Base-by-base conservation (phyloP, 1,139 yeast species). In the Blastobotrys aristatus region DNA sequence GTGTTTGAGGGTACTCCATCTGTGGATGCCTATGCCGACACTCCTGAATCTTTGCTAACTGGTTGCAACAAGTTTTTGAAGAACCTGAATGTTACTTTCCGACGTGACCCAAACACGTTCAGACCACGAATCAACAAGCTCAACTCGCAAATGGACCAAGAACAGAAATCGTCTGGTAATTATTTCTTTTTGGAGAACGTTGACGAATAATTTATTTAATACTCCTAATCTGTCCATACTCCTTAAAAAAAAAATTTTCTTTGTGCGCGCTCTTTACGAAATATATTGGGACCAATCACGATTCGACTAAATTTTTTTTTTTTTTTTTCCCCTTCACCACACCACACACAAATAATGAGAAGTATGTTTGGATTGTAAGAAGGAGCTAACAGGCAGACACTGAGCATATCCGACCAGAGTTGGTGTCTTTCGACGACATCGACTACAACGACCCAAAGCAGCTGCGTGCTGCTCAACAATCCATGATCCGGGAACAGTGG, bases 141-240 rank as follows among this genome's bases (percentile, higher is more conserved):
- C 65, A 97, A 86, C 66, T 90, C 97, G 50, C 98, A 92, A 76
- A 88, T 92, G 96, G 98, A 92, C 70, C 90, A 84, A 72, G 97
- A 92, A 72, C 98, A 92, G 71, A 92, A 92, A 73, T 65, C 78
- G 44, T 66, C 80, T 45, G 98, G 98, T 53, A 89, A 92, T 74
- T 92, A 85, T 73, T 92, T 92, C 82, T 92, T 92, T 80, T 77
- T 92, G 73, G 97, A 90, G 65, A 72, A 41, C 18, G 47, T 35
- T 10, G 44, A 44, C 18, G 46, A 41, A 22, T 46, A 46, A 42
- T 21, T 24, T 13, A 24, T 11, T n/a, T n/a, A n/a, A n/a, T n/a
- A n/a, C n/a, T 11, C 24, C 36, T 33, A 13, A 18, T 32, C n/a
- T 40, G 7, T 31, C 34, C n/a, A 31, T 31, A 14, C n/a, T n/a